Conservation (phyloP, 192 early-diverging fungal species). For the Jimgerdemannia lactiflua region DNA sequence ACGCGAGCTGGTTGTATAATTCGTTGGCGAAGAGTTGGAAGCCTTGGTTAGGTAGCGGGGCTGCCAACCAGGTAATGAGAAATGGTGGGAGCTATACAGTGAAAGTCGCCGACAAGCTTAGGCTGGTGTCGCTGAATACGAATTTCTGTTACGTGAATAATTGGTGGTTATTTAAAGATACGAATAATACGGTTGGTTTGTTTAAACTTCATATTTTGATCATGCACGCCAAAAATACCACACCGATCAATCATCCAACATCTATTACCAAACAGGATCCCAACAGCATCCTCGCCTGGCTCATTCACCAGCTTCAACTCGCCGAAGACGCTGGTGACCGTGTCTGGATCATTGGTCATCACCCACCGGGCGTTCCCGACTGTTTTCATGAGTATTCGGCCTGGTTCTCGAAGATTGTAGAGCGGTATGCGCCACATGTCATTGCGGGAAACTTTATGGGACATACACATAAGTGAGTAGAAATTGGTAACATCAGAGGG, state of each 20-base stretch:
- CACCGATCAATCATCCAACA: neutral
- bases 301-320: slow-evolving; percentile 43
- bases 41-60: slow-evolving; percentile 43
- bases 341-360: slow-evolving; percentile 62
- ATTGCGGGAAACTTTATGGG: slow-evolving; percentile 58
- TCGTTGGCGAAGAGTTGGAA: slow-evolving; percentile 44
- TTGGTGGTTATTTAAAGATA: slow-evolving; percentile 46
- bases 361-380: slow-evolving; percentile 43
- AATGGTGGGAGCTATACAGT: slow-evolving; percentile 48
- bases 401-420: slow-evolving; percentile 52
- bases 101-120: slow-evolving; percentile 39
- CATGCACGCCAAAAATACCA: too few species aligned
- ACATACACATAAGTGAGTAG: slow-evolving; percentile 42
- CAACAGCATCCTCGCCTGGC: slow-evolving; percentile 47
- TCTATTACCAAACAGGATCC: slow-evolving; percentile 26
- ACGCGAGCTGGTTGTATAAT: slow-evolving; percentile 44
- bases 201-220: neutral
- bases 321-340: slow-evolving; percentile 51
- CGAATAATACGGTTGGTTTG: neutral
- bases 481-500: neutral
- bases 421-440: slow-evolving; percentile 53
- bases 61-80: slow-evolving; percentile 31
- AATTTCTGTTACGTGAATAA: slow-evolving; percentile 59
- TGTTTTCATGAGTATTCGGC: slow-evolving; percentile 54
- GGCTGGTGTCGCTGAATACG: slow-evolving; percentile 52